Conservation (phyloP, 1,139 yeast species). For the Kurtzmaniella quercitrusa region DNA sequence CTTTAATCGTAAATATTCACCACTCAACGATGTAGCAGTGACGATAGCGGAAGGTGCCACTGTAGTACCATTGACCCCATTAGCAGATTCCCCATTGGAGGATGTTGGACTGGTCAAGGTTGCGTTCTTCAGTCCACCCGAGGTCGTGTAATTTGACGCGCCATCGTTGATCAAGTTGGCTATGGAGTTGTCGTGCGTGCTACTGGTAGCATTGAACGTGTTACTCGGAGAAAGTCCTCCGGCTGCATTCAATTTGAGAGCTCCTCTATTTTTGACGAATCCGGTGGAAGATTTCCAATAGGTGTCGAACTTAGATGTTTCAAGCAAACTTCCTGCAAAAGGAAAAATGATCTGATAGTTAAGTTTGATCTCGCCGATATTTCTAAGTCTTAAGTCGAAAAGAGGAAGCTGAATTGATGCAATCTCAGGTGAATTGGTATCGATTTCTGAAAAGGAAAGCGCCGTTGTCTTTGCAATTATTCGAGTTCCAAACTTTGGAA, state of each 20-base stretch:
- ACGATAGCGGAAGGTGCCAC: conserved; percentile 62
- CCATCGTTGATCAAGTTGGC: background rate
- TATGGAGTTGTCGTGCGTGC: conserved; percentile 9
- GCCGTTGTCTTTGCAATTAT: conserved; percentile 87
- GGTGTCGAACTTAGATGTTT: conserved; percentile 89
- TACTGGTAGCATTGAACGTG: conserved; percentile 25
- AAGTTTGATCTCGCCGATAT: conserved; percentile 77
- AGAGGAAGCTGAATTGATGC: conserved; percentile 64
- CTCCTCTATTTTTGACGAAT: conserved; percentile 30
- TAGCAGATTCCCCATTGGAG: conserved; percentile 6
- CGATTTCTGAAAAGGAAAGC: conserved; percentile 48
- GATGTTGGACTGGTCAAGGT: background rate
- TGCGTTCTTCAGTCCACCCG: background rate
- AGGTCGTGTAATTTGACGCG: background rate
- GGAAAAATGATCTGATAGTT: conserved; percentile 85
- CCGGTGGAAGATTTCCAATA: conserved; percentile 88
- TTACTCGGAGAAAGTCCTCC: conserved; percentile 43
- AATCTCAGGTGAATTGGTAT: conserved; percentile 43
- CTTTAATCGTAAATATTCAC: conserved; percentile 68
- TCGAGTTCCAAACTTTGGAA: conserved; percentile 92
- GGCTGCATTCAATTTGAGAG: conserved; percentile 32
- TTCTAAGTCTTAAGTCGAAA: conserved; percentile 75
- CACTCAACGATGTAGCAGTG: conserved; percentile 86
- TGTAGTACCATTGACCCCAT: conserved; percentile 13
- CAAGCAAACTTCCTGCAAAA: conserved; percentile 80